Base-by-base conservation (phyloP, 768 basidiomycete species). In the Panellus pusillus region DNA sequence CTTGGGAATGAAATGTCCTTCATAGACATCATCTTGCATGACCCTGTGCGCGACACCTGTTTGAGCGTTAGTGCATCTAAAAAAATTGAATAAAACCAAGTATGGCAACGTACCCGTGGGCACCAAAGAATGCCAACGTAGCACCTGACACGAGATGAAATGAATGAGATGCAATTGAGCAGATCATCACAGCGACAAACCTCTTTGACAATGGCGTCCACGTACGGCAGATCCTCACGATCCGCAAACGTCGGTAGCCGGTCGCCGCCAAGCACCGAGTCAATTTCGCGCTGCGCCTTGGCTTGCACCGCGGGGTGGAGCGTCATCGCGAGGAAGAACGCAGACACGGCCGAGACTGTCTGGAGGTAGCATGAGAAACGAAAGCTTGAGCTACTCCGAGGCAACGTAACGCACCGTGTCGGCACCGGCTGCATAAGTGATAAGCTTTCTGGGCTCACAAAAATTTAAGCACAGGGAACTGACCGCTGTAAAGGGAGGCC, bases 241-340 rank as follows among this genome's bases (percentile, higher is more conserved):
- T 87, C 85, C 48, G 73, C 67, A 66, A 82, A 81, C 14, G 75
- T 79, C 54, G 85, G 85, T 27, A 86, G 77, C 54, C 84, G 76
- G 61, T 83, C 81, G 56, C 66, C 70, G 52, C 85, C 84, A 57
- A 86, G 63, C 9, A 86, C 74, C 36, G 73, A 64, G 63, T 86
- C 85, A 55, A 87, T 78, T 67, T 86, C 85, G 50, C 70, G 72
- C 58, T 84, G 84, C 12, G 84, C 85, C 65, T 79, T 85, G 65
- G 72, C 77, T 58, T 75, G 75, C 27, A 70, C 80, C 39, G 79
- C 78, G 7, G 84, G 84, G 63, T 79, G 71, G 24, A 83, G 72
- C 3, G 80, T 66, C 74, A 86, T 75, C 35, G 83, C 84, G 41
- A 86, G 72, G 69, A 84, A 86, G 57, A 86, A 79, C 0, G 82